Conservation (phyloP, 2,329 filamentous ascomycete genomes). For the Alternaria gansuensis region DNA sequence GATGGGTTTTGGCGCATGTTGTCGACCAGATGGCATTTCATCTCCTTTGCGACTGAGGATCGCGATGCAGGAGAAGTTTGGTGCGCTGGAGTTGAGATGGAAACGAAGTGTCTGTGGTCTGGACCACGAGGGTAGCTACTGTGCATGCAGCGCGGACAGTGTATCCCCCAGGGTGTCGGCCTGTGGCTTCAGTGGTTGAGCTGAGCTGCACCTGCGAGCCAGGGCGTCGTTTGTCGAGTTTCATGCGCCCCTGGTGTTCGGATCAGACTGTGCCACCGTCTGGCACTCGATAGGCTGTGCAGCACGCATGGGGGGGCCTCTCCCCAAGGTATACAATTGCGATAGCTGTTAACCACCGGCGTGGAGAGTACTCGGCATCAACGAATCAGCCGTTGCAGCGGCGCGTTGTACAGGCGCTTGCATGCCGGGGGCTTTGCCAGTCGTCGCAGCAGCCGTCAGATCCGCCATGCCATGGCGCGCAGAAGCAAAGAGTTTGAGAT, state of each 20-base stretch:
- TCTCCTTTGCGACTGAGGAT: constrained; percentile 13
- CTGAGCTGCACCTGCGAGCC: constrained; percentile 19
- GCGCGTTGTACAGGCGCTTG: constrained; percentile 25
- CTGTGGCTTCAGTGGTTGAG: constrained; percentile 23
- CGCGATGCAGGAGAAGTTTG: constrained; percentile 16
- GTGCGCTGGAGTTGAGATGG: constrained; percentile 16
- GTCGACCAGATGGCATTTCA: constrained; percentile 5
- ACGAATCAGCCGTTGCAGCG: constrained; percentile 26
- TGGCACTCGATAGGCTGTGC: constrained; percentile 25
- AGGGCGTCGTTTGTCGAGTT: constrained; percentile 29
- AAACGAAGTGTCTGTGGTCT: constrained; percentile 16
- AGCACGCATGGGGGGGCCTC: constrained; percentile 4
- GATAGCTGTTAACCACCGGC: constrained; percentile 23
- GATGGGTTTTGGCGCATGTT: not conserved
- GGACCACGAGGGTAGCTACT: constrained; percentile 14
- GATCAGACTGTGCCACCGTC: constrained; percentile 14
- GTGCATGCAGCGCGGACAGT: constrained; percentile 11
- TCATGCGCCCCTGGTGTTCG: constrained; percentile 29
- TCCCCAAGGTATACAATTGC: constrained; percentile 20
- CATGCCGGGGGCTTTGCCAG: not conserved
- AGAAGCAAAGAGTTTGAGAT: constrained; percentile 22
- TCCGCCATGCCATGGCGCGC: not conserved
- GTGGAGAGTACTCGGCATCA: constrained; percentile 17
- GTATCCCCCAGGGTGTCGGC: constrained; percentile 1
- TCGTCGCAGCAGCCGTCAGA: constrained; percentile 14